Base-by-base conservation (phyloP, 2,329 filamentous ascomycete species). In the Pseudocercospora pini-densiflorae region DNA sequence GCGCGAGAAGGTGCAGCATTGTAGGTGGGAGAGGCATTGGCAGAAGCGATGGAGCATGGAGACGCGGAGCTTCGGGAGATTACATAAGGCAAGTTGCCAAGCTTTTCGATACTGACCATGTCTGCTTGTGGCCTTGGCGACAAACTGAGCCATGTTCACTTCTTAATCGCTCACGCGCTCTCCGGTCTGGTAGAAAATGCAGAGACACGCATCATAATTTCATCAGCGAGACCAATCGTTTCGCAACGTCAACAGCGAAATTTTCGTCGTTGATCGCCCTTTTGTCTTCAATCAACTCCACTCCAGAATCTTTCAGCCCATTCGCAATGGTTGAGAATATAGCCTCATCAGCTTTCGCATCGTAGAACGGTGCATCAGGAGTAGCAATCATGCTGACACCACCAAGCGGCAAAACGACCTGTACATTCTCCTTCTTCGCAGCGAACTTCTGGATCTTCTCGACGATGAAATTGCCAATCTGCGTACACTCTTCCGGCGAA, bases 321-420 rank as follows among this genome's bases (percentile, higher is more conserved):
- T 79, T 70, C 57, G 78, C 81, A 16, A 92, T 76, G 0, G 83
- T 79, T 0, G 77, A 71, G 63, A 85, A 84, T 19, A 88, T 71
- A 5, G 76, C 79, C 16, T 76, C 73, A 70, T 88, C 85, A 2
- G 84, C 83, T 33, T 80, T 73, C 2, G 74, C 68, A 73, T 87
- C 82, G 68, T 82, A 78, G 71, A 90, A 91, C 0, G 87, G 79
- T 2, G 79, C 83, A 0, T 78, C 82, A 21, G 75, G 85, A 72
- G 70, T 82, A 7, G 87, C 82, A 55, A 92, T 82, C 79, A 87
- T 83, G 73, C 89, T 91, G 12, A 91, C 76, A 0, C 89, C 89
- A 0, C 83, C 85, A 9, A 75, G 79, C 0, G 90, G 90, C 7
- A 92, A 73, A 77, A 89, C 84, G 0, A 92, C 82, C 68, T 87